Conservation (phyloP, 768 basidiomycete genomes). For the Clitopilus hobsonii region DNA sequence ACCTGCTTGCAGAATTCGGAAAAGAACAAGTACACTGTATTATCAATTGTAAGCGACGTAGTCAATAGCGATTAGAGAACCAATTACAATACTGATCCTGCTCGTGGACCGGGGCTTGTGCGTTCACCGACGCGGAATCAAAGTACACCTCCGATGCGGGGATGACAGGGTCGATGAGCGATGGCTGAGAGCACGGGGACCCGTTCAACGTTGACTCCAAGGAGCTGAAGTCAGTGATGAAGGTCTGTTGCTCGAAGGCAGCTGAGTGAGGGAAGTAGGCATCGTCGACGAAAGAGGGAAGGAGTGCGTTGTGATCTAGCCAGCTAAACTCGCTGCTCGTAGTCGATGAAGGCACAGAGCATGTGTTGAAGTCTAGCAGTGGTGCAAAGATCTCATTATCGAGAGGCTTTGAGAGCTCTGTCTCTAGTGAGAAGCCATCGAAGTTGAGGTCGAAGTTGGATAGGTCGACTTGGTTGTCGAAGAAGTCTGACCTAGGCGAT, state of each 20-base stretch:
- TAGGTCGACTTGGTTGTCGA: conserved; percentile 25
- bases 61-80: neutral
- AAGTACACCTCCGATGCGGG: conserved; percentile 7
- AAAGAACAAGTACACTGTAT: conserved; percentile 50
- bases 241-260: conserved; percentile 13
- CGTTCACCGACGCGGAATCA: conserved; percentile 1
- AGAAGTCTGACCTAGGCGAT: conserved; percentile 34
- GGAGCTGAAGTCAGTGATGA: conserved; percentile 12
- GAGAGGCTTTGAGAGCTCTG: conserved; percentile 28
- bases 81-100: conserved; percentile 1
- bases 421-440: conserved; percentile 25
- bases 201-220: neutral
- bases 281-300: conserved; percentile 24
- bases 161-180: conserved; percentile 13
- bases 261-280: conserved; percentile 11
- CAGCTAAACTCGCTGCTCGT: conserved; percentile 26
- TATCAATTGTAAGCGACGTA: neutral
- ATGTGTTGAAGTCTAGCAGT: conserved; percentile 20
- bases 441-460: conserved; percentile 24
- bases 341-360: conserved; percentile 7
- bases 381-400: conserved; percentile 32
- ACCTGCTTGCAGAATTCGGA: conserved; percentile 48
- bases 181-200: neutral
- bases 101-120: neutral
- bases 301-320: conserved; percentile 30